Base-by-base conservation (phyloP, 163 green algal genomes). In the Smithsoniella earleae region DNA sequence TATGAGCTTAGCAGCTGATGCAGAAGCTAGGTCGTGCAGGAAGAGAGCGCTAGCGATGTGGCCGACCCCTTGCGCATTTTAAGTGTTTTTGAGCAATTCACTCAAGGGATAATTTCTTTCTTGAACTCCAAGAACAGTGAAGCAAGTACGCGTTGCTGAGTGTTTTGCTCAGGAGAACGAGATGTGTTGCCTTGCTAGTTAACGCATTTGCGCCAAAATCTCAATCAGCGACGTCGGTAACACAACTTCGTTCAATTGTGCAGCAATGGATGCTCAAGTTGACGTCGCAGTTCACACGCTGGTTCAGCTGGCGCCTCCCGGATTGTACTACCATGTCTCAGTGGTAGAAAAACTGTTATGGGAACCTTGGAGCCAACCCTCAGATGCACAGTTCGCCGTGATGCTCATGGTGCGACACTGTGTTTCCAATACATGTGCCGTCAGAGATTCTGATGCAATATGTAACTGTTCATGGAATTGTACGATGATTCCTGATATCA, bases 211-310 rank as follows among this genome's bases (percentile, higher is more conserved):
- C 10, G 40, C 40, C 10, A 13, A 49, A 22, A 49, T 49, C 40
- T 49, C 10, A 49, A 49, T 49, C 40, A 49, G 40, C 10, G 40
- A 22, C 10, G 40, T 49, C 40, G n/a, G n/a, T n/a, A n/a, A n/a
- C n/a, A n/a, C n/a, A n/a, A n/a, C n/a, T n/a, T n/a, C n/a, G 20
- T 20, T 54, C 44, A 54, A 28, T 36, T 20, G 22, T 69, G n/a
- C 58, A 69, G 58, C 27, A 30, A 69, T 69, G 58, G 58, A 69
- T 43, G 38, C 58, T 8, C 58, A 69, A 69, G 58, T 69, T 4
- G 58, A 69, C 43, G 58, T 69, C 6, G 58, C 58, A 13, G 25
- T 69, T 8, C 58, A 69, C 58, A 69, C 58, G 31, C 58, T 69
- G 18, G 58, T 69, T 33, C 58, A 69, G 34, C 31, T 36, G 31